Conservation (phyloP, 2,329 filamentous ascomycete genomes). For the Beauveria scarabaeidicola region DNA sequence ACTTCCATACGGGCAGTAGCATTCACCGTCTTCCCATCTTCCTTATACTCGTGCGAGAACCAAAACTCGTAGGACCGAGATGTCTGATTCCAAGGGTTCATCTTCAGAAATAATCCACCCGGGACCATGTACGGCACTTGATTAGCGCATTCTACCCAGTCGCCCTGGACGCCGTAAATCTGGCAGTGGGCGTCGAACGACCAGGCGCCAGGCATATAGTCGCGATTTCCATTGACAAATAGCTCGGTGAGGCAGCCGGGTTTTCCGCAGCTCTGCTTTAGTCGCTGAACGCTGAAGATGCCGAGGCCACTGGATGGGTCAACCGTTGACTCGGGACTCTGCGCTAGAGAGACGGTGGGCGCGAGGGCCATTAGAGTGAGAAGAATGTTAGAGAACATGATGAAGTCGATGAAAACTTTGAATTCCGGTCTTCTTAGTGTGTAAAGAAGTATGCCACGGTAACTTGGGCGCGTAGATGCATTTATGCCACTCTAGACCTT, state of each 20-base stretch:
- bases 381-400: background rate
- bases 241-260: background rate
- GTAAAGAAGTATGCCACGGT: too few species aligned
- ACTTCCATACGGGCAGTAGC: background rate
- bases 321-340: too few species aligned
- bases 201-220: background rate
- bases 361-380: background rate
- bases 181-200: background rate
- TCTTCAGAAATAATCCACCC: background rate
- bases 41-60: background rate
- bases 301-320: too few species aligned
- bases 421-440: too few species aligned
- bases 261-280: background rate
- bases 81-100: background rate
- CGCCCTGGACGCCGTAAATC: background rate
- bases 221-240: background rate
- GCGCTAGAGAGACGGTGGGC: background rate
- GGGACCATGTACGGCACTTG: background rate
- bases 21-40: background rate
- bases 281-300: background rate
- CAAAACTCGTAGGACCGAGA: background rate
- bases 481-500: too few species aligned
- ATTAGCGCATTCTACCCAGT: background rate
- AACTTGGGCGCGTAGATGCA: too few species aligned
- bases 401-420: background rate